Evolutionary conservation across 2,329 filamentous ascomycete genomes (phyloP), one percentile per base, ranked within the genome.

Genomic region (Alternaria viburni): DNA sequence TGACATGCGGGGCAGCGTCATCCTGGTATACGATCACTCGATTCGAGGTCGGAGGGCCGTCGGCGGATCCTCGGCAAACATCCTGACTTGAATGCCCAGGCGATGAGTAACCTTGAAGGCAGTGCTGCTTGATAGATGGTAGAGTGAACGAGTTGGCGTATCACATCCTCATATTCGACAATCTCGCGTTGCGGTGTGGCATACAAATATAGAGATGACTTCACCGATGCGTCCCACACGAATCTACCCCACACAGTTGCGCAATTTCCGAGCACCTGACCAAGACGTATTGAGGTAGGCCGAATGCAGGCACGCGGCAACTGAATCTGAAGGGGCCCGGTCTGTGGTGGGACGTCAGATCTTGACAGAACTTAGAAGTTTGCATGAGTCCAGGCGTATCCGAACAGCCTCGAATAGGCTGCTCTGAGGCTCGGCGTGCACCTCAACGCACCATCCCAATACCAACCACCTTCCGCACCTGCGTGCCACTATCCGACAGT

Each of bases 1-100:
- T 28, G 44, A n/a, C 32, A 47, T 56, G 61, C 57, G 51, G 61
- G 57, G 61, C 61, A 55, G 55, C 61, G 61, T 61, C 61, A 64
- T 64, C 41, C 52, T 61, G 32, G 61, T 30, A 21, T 56, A 36
- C 61, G 45, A 66, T 65, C 54, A 45, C 32, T 30, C 19, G 19
- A 50, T 46, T 49, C 43, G 50, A 44, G 44, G 15, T 21, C 23
- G 23, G 32, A 54, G 36, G 19, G 19, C 21, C 23, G 17, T 28
- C 52, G 52, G 52, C 15, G 52, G 21, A 43, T 44, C 36, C 21
- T 11, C 32, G 52, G 52, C 36, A 54, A 26, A 28, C 8, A 23
- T n/a, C 0, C 19, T 52, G 49, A 41, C 36, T 41, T 41, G 19
- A 5, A 36, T 19, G 28, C 5, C 28, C 28, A 30, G 28, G 28